These are phyloP conservation scores for Mycosphaerelloides madeirae DNA, from an alignment of 2,329 filamentous ascomycete species.

Conservation along the genomic window DNA sequence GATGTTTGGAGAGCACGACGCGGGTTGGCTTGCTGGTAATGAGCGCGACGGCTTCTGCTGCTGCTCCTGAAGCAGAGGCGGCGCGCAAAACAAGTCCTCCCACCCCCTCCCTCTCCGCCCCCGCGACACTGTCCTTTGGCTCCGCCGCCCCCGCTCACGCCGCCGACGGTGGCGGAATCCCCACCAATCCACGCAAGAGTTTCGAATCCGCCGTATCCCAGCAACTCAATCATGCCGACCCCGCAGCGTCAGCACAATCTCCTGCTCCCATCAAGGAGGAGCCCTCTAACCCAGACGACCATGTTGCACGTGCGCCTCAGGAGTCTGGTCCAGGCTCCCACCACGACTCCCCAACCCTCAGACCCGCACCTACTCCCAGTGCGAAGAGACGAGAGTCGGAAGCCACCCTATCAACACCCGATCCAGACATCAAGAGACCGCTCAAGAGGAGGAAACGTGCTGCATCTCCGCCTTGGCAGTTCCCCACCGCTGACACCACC, in stretches of 20 bases:
- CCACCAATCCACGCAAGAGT: too few species aligned
- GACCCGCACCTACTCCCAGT: slow-evolving; percentile 26
- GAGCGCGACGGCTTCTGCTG: too few species aligned
- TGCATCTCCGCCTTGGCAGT: slow-evolving; percentile 31
- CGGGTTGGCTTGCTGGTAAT: too few species aligned
- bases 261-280: slow-evolving; percentile 9
- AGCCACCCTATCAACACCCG: slow-evolving; percentile 16
- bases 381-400: slow-evolving; percentile 27
- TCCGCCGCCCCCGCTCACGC: too few species aligned
- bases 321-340: slow-evolving; percentile 4
- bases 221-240: slow-evolving; percentile 2
- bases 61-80: too few species aligned
- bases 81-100: too few species aligned
- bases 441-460: slow-evolving; percentile 59
- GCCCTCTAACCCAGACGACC: background rate
- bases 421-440: slow-evolving; percentile 14
- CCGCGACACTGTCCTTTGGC: too few species aligned
- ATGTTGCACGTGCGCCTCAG: background rate
- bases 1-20: too few species aligned
- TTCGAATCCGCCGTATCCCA: too few species aligned
- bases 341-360: slow-evolving; percentile 15
- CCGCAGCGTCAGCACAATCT: slow-evolving; percentile 2
- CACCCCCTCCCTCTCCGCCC: too few species aligned
- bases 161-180: too few species aligned
- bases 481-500: slow-evolving; percentile 25